Percentiles rank a stretch among this genome's conserved stretches.
These are phyloP conservation scores for Trichoderma gamsii DNA, from an alignment of 495 filamentous ascomycete species.

Conservation along the genomic window DNA sequence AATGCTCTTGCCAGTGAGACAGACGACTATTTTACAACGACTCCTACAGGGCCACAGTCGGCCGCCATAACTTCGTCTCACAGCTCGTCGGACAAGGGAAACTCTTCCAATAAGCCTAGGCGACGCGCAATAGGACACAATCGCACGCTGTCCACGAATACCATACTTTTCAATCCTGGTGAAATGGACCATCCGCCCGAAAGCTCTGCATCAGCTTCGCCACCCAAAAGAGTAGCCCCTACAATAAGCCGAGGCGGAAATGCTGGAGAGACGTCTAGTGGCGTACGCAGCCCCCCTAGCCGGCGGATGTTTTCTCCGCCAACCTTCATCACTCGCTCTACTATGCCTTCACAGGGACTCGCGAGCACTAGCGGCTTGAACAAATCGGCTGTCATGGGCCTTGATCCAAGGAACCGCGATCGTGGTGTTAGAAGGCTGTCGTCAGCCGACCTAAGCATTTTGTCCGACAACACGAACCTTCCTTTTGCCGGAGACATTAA, in stretches of 20 bases:
- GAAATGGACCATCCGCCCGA: constrained; percentile 44
- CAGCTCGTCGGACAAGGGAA: constrained; percentile 7
- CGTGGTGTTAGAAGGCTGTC: constrained; percentile 36
- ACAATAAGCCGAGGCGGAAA: constrained; percentile 19
- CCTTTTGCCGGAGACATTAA: constrained; percentile 54
- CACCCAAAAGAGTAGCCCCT: not conserved
- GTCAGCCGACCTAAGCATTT: constrained; percentile 59
- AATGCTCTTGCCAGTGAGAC: constrained; percentile 24
- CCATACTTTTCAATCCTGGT: constrained; percentile 66
- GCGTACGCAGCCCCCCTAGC: constrained; percentile 1
- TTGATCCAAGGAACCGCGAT: constrained; percentile 10
- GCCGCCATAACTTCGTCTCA: constrained; percentile 20
- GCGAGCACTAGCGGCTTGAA: constrained; percentile 42
- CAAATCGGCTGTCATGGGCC: constrained; percentile 21
- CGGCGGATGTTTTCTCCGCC: not conserved
- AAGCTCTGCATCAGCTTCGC: constrained; percentile 18
- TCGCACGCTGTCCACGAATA: constrained; percentile 69
- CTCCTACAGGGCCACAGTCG: constrained; percentile 30
- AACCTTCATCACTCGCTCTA: constrained; percentile 40
- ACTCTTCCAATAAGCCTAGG: constrained; percentile 22
- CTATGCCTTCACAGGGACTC: constrained; percentile 45
- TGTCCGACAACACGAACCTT: constrained; percentile 60
- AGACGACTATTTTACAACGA: constrained; percentile 47
- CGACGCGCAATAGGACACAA: constrained; percentile 39
- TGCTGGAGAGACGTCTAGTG: constrained; percentile 17